Evolutionary conservation across 805 yeast genomes (phyloP), one percentile per base, ranked within the genome.

Genomic region (Lipomyces yamadae): DNA sequence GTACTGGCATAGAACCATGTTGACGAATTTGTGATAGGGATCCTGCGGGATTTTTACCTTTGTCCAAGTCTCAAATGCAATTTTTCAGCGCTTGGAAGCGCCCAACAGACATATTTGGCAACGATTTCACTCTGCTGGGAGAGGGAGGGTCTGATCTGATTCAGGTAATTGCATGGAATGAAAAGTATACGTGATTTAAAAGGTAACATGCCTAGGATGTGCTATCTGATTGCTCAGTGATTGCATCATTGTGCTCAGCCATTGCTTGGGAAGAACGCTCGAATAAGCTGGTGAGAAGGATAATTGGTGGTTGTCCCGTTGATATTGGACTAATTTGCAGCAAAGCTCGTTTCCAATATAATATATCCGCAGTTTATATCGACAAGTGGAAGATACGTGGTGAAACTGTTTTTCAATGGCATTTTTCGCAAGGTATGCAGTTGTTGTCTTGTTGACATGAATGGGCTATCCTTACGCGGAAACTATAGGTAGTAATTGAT

Each of bases 171-270:
- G 30, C 24, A 6, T 29, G 35, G n/a, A 62, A 6, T 53, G 63
- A 58, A 4, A 3, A 3, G 48, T 2, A 42, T 42, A 15, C 8
- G 37, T 4, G 10, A 52, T 32, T 52, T 32, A 30, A 7, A 32
- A 7, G 30, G 5, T 29, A 18, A 35, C 8, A 50, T 32, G 52
- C 53, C 15, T 76, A 77, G 64, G 76, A 73, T 42, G 62, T 73
- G 2, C 61, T 76, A n/a, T 79, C 86, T 7, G 88, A 91, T 75
- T 91, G 96, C 76, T 90, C 96, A 0, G 85, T 91, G 74, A 90
- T 91, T 2, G 86, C 92, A 1, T 81, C 93, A 0, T 73, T 90
- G 15, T 78, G 89, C 15, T 84, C 91, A 0, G 76, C 87, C 0
- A 74, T 80, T 0, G 75, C 76, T 24, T 73, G 73, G 30, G 72